These are phyloP conservation scores for Mycena epipterygia DNA, from an alignment of 768 basidiomycete genomes.

Conservation along the genomic window DNA sequence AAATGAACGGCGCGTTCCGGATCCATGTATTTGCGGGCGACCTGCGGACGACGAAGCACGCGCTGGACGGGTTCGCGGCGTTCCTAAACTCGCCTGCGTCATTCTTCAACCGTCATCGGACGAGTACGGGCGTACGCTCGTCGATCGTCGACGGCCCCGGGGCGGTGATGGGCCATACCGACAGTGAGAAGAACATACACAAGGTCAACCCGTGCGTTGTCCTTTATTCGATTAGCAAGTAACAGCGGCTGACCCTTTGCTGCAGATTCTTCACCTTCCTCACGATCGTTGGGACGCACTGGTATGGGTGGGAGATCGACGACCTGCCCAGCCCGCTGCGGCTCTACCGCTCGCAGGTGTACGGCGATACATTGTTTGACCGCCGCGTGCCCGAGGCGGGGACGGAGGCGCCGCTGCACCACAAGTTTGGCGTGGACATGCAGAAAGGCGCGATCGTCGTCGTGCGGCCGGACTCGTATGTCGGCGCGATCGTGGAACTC, in stretches of 20 bases:
- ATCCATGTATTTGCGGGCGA: slow-evolving; percentile 36
- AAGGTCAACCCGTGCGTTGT: slow-evolving; percentile 28
- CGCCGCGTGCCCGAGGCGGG: slow-evolving; percentile 31
- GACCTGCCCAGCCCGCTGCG: slow-evolving; percentile 35
- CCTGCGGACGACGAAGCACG: slow-evolving; percentile 18
- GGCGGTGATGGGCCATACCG: slow-evolving; percentile 22
- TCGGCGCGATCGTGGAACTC: slow-evolving; percentile 44
- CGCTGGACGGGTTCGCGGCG: slow-evolving; percentile 32
- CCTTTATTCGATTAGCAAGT: background rate
- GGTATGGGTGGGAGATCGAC: slow-evolving; percentile 37
- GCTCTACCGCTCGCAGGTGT: slow-evolving; percentile 37
- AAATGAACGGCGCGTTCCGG: slow-evolving; percentile 39
- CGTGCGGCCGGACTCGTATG: slow-evolving; percentile 47
- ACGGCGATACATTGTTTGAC: slow-evolving; percentile 34
- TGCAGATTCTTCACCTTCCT: slow-evolving; percentile 37
- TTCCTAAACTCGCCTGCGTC: slow-evolving; percentile 34
- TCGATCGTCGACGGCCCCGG: slow-evolving; percentile 34
- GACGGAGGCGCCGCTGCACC: slow-evolving; percentile 31
- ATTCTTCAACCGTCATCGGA: slow-evolving; percentile 34
- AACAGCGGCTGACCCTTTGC: background rate
- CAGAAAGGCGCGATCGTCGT: slow-evolving; percentile 45
- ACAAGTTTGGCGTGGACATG: slow-evolving; percentile 32
- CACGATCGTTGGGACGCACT: slow-evolving; percentile 35
- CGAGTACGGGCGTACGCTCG: slow-evolving; percentile 8
- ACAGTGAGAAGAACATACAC: slow-evolving; percentile 1